phyloP scores from a whole-genome alignment of 176 grass and related monocot genomes.

The Pontederia crassipes region DNA sequence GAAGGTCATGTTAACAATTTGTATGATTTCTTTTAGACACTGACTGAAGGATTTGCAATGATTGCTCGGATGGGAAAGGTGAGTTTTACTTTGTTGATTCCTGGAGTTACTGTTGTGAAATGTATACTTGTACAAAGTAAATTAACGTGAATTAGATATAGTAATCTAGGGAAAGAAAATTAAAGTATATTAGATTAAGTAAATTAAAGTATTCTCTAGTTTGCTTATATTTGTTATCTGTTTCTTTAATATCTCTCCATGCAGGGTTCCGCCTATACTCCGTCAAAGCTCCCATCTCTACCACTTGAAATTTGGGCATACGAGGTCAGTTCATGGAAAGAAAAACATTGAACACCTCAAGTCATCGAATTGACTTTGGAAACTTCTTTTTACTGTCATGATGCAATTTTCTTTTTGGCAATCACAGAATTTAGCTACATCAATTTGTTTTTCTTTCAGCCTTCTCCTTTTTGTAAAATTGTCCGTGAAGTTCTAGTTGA shows the following conservation, averaged over 20 bases:
- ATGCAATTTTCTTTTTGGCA: constrained; percentile 6
- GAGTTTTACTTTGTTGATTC: constrained; percentile 7
- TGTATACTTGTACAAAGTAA: no score
- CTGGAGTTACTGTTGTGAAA: no score
- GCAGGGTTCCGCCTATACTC: constrained; percentile 63
- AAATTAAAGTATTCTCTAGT: neutral
- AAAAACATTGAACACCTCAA: no score
- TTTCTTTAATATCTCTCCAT: neutral
- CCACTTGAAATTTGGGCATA: constrained; percentile 92
- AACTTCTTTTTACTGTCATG: neutral
- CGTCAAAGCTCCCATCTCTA: constrained; percentile 56
- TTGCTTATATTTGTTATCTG: neutral
- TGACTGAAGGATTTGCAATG: constrained; percentile 61
- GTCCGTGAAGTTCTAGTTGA: constrained; percentile 80
- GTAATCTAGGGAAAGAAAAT: neutral
- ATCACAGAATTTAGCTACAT: constrained; percentile 10
- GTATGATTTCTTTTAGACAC: constrained; percentile 34
- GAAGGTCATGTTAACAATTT: neutral
- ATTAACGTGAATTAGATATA: no score
- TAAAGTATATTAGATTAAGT: neutral
- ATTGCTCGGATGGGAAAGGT: constrained; percentile 74
- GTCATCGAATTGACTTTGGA: neutral
- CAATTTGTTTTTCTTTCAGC: constrained; percentile 26
- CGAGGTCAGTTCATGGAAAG: constrained; percentile 35
- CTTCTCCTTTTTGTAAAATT: constrained; percentile 90